Base-by-base conservation (phyloP, 2,329 filamentous ascomycete genomes). In the Dendrostoma leiphaemia region DNA sequence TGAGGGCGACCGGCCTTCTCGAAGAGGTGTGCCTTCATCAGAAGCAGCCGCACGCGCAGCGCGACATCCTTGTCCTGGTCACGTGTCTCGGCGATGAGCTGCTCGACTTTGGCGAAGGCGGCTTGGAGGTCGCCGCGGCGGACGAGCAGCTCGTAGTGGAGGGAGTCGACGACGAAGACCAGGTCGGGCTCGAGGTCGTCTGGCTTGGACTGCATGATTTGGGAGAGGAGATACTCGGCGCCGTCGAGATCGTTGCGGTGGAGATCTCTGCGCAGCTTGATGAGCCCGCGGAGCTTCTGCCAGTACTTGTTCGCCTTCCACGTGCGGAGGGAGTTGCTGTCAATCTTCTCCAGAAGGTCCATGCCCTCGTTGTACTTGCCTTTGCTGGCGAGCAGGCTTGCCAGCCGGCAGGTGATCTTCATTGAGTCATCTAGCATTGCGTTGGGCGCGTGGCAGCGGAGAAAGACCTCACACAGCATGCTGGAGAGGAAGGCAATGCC, bases 271-370 rank as follows among this genome's bases (percentile, higher is more conserved):
- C 80, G 82, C 9, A 90, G 70, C 62, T 84, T 85, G 54, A 90
- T 75, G 40, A 91, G 77, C 4, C 82, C 85, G 13, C 83, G 78
- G 65, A 86, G 88, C 52, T 84, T 84, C 59, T 81, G 74, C 75
- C 88, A 84, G 65, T 88, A 86, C 61, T 95, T 90, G 59, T 87
- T 85, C 17, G 88, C 80, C 68, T 91, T 96, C 67, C 92, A 81
- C 0, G 89, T 86, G 3, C 88, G 84, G 35, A 89, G 76, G 4
- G 80, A 68, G 47, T 64, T 66, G 7, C 51, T 26, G 43, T 62
- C 57, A 3, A 66, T 69, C 26, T 74, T 72, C 50, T 86, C 79
- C 43, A 93, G 73, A 24, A 77, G 75, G 12, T 74, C 70, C 49
- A 86, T 76, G 0, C 88, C 90, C 47, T 88, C 80, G 21, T 85